Evolutionary conservation across 768 basidiomycete species (phyloP), one percentile per base, ranked within the genome.

Genomic region (Astraeus odoratus): DNA sequence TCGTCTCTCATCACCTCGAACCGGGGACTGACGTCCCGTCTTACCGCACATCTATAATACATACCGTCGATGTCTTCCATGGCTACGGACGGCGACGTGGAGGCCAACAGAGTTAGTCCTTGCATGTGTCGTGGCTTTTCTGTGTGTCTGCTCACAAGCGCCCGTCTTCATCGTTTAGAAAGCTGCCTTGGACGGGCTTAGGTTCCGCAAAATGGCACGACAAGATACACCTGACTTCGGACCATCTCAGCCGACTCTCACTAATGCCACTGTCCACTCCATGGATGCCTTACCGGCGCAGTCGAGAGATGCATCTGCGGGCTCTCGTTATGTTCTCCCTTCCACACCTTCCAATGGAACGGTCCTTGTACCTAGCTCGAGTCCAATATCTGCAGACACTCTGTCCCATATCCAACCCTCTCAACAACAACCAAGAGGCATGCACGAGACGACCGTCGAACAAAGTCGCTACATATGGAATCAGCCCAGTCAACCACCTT

Each of bases 311-410:
- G 84, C 76, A 35, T 83, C 81, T n/a, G 64, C 77, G 30, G 57
- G 74, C 63, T 79, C 81, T 46, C 78, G 77, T 48, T 85, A 57
- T 60, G 79, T 75, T 74, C 74, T 68, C 55, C 72, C 56, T 33
- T 62, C 61, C 56, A 72, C 49, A 53, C 65, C 79, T 7, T 67
- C 74, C 8, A 59, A 74, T 23, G 78, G 76, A 58, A 77, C 67
- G 44, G 65, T 89, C 41, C 78, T 89, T 43, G 86, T 86, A 19
- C 86, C 86, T 39, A 83, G 73, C 65, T 89, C 88, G 43, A 88
- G 84, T 51, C 84, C 86, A 25, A 57, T 74, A 27, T 53, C 55
- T 30, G 61, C 71, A 38, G 74, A 79, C 47, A 49, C 66, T 12
- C 50, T 56, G 13, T 54, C 68, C 47, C 68, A 61, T 20, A 52